These are phyloP conservation scores for Sechiopsis laciniata DNA, from an alignment of 306 rosid genomes.

Conservation along the genomic window DNA sequence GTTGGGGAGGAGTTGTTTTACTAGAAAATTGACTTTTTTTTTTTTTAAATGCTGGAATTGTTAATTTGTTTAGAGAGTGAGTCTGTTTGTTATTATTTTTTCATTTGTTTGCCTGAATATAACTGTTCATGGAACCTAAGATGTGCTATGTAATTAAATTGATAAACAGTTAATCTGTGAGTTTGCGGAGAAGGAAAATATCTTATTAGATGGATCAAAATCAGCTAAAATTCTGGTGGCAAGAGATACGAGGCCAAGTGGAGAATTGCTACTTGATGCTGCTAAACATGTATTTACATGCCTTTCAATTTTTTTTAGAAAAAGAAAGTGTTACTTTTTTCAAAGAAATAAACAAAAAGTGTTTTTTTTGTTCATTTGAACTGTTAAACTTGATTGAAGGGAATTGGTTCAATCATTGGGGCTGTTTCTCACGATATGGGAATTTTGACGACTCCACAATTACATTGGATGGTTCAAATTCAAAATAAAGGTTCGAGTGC, in stretches of 20 bases:
- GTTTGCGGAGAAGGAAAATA: conserved; percentile 53
- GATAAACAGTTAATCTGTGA: conserved; percentile 48
- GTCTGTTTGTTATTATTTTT: neutral
- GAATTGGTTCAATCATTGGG: conserved; percentile 60
- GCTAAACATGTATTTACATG: conserved; percentile 48
- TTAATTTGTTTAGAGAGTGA: neutral
- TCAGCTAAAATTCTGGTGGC: conserved; percentile 56
- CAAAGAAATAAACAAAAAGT: neutral
- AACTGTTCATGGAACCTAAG: conserved; percentile 2
- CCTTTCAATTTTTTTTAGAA: too few species aligned
- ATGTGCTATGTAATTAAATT: neutral
- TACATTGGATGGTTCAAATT: conserved; percentile 92
- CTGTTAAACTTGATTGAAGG: conserved; percentile 42
- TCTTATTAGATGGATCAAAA: conserved; percentile 39
- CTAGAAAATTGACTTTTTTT: neutral
- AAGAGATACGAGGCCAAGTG: conserved; percentile 95
- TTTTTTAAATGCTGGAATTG: neutral
- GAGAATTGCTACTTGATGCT: conserved; percentile 68
- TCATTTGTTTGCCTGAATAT: neutral
- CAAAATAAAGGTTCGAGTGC: conserved; percentile 52
- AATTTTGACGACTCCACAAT: conserved; percentile 75
- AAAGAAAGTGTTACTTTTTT: too few species aligned
- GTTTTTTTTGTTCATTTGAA: neutral
- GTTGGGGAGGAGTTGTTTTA: neutral
- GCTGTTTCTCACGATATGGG: conserved; percentile 66